Base-by-base conservation (phyloP, 2,329 filamentous ascomycete species). In the Beauveria asiatica region DNA sequence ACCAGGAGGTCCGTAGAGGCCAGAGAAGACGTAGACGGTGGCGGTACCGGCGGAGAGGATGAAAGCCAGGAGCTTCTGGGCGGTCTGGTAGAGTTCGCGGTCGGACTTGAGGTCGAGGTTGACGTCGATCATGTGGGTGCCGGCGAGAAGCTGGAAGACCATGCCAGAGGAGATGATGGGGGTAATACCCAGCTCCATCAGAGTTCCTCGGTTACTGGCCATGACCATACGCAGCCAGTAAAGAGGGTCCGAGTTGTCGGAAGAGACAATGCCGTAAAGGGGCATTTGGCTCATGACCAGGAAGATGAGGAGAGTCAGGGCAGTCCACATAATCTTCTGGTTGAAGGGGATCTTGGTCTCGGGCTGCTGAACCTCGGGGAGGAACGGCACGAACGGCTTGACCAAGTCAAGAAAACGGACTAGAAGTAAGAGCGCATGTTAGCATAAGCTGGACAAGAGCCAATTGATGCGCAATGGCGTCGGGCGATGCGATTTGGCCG, bases 181-280 rank as follows among this genome's bases (percentile, higher is more conserved):
- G 25, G 94, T 96, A 70, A 97, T 94, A 81, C 92, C 92, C 80
- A 96, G 74, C 74, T 96, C 92, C 92, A 96, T 96, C 75, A 96
- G 76, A 27, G 92, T 96, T 77, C 92, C 92, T 72, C 92, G 87
- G 77, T 99, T 99, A 88, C 91, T 96, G 73, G 94, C 94, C 85
- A 97, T 86, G 87, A 99, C 97, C 93, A 99, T 97, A 78, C 94
- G 89, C 73, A 99, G 84, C 94, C 94, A 99, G 86, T 99, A 99
- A 71, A 99, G 83, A 69, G 94, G 95, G 80, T 99, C 95, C 64
- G 94, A 97, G 70, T 92, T 97, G 78, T 94, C 90, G 71, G 94
- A 99, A 60, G 94, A 99, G 73, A 99, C 95, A 77, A 99, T 99
- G 79, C 94, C 94, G 80, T 99, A 99, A 64, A 94, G 81, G 66